Evolutionary conservation across 441 rosid genomes (phyloP).

Genomic region (Bruguiera hainesii): DNA sequence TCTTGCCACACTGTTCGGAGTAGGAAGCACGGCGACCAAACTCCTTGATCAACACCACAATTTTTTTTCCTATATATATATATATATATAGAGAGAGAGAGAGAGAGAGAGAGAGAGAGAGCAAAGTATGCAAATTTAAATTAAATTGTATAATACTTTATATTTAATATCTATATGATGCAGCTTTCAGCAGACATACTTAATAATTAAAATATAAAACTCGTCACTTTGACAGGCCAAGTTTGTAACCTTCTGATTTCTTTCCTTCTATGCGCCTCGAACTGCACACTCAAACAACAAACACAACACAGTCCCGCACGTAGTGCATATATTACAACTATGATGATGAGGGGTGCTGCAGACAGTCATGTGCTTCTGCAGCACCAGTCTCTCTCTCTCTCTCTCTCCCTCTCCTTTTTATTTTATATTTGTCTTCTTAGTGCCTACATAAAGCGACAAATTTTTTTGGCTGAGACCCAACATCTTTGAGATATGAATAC

Average conservation of each 20-base stretch:
- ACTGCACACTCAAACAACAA: slow-evolving; percentile 20
- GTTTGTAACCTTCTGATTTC: slow-evolving; percentile 10
- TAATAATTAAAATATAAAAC: not conserved
- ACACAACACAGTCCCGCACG: slow-evolving; percentile 9
- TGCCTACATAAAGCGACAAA: too few species aligned
- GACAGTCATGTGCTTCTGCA: slow-evolving; percentile 28
- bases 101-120: too few species aligned
- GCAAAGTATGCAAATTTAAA: too few species aligned
- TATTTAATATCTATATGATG: not conserved
- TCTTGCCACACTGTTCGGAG: too few species aligned
- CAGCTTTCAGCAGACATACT: not conserved
- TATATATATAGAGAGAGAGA: too few species aligned
- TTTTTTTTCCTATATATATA: too few species aligned
- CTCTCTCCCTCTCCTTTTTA: not conserved
- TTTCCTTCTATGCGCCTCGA: slow-evolving; percentile 29
- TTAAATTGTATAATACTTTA: not conserved
- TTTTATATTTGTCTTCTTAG: too few species aligned
- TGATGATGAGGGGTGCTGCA: slow-evolving; percentile 21
- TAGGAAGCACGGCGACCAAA: too few species aligned
- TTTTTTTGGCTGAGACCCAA: too few species aligned
- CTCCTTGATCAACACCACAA: too few species aligned
- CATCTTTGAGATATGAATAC: too few species aligned
- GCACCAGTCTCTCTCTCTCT: not conserved
- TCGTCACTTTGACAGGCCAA: not conserved
- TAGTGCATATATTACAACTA: slow-evolving; percentile 12